phyloP scores from a whole-genome alignment of 805 yeast species.

The Candida tallmaniae region DNA sequence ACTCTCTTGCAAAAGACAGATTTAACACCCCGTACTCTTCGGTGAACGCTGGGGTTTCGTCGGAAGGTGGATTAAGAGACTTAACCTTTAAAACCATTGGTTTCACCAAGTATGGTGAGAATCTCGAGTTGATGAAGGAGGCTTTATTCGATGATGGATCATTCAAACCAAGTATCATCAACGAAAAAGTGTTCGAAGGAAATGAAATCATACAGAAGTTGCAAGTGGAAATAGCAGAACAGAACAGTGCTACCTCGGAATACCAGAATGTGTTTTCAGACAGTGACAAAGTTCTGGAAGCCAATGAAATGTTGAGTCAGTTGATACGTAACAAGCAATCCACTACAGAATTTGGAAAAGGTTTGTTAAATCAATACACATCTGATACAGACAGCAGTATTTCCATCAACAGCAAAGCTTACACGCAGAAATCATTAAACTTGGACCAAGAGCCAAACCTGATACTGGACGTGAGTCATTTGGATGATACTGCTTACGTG shows the following conservation, averaged over 20 bases:
- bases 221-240: background rate
- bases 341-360: slow-evolving; percentile 12
- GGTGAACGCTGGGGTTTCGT: slow-evolving; percentile 35
- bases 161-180: slow-evolving; percentile 12
- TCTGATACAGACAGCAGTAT: slow-evolving; percentile 6
- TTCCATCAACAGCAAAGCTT: slow-evolving; percentile 13
- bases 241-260: background rate
- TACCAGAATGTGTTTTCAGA: background rate
- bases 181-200: slow-evolving; percentile 15
- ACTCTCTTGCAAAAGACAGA: slow-evolving; percentile 15
- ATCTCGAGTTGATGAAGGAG: slow-evolving; percentile 27
- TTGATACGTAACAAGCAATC: slow-evolving; percentile 13
- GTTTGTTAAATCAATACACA: slow-evolving; percentile 14
- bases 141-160: slow-evolving; percentile 16
- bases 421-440: slow-evolving; percentile 2
- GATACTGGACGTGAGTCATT: slow-evolving; percentile 21
- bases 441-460: slow-evolving; percentile 13
- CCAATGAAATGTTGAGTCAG: slow-evolving; percentile 11
- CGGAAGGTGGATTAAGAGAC: slow-evolving; percentile 38
- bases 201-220: slow-evolving; percentile 18
- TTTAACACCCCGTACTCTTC: slow-evolving; percentile 25
- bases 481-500: slow-evolving; percentile 14
- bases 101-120: slow-evolving; percentile 33
- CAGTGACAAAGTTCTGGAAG: background rate
- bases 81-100: slow-evolving; percentile 38